Evolutionary conservation across 2,329 filamentous ascomycete species (phyloP), one percentile per base, ranked within the genome.

Genomic region (Tolypocladium endophyticum): DNA sequence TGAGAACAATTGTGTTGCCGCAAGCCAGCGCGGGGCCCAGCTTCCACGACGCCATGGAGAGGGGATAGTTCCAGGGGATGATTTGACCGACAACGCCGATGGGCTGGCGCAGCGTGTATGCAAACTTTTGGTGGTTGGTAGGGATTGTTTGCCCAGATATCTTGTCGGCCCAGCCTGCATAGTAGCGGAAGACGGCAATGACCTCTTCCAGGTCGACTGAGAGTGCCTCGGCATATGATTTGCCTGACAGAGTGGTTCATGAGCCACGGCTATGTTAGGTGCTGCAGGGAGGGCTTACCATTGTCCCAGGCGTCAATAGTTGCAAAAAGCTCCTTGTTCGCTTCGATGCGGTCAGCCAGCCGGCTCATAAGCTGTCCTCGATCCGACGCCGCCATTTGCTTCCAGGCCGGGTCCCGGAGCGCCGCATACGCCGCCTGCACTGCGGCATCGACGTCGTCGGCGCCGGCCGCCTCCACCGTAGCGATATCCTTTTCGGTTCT

Each of bases 301-400:
- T 92, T 92, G 69, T 94, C 90, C 89, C 89, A 93, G 0, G 90
- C 89, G 73, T 95, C 90, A 9, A 81, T 71, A 1, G 78, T 78
- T 5, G 77, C 77, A 5, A 81, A 68, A 0, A 66, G 58, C 43
- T 78, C 76, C 38, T 77, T 79, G 68, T 93, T 79, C 68, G 85
- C 71, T 63, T 89, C 86, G 30, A 92, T 77, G 33, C 94, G 76
- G 57, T 88, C 82, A 16, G 87, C 86, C 16, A 94, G 81, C 69
- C 86, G 89, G 70, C 80, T 80, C 78, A 94, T 81, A 58, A 93
- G 71, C 38, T 79, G 79, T 45, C 88, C 89, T 36, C 90, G 84
- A 36, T 88, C 86, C 9, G 84, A 84, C 5, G 77, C 80, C 18
- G 85, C 72, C 38, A 93, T 78, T 57, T 88, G 84, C 60, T 86